Percentiles rank a stretch among this genome's conserved stretches.
Conservation (phyloP, 495 filamentous ascomycete genomes). For the Tuber calosporum region DNA sequence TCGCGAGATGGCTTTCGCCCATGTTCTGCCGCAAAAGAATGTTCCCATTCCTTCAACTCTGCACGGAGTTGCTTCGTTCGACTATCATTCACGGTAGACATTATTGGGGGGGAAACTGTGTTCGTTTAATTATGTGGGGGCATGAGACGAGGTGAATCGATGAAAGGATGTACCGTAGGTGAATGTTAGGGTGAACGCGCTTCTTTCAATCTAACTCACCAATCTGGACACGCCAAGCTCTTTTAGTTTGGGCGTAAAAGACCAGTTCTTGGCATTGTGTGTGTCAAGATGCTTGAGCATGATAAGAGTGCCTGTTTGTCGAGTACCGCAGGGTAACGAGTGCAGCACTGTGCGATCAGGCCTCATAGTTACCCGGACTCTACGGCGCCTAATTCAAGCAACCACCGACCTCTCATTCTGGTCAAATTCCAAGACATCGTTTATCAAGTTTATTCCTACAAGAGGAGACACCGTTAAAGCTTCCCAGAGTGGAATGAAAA, state of each 20-base stretch:
- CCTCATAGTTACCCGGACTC: neutral
- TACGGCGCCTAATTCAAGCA: neutral
- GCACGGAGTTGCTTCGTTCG: constrained; percentile 49
- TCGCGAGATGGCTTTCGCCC: constrained; percentile 72
- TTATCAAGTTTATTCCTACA: no score
- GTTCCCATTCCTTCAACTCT: constrained; percentile 84
- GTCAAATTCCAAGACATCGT: neutral
- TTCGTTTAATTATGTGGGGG: neutral
- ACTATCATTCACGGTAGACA: neutral
- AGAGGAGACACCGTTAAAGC: neutral
- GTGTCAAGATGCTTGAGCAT: neutral
- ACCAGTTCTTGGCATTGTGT: neutral
- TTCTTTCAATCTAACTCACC: neutral
- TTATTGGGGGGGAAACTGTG: neutral
- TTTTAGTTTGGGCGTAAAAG: neutral
- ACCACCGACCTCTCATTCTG: neutral
- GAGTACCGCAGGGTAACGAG: no score
- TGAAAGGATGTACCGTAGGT: neutral
- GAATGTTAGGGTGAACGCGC: neutral
- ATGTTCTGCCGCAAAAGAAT: constrained; percentile 60
- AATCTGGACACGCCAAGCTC: neutral
- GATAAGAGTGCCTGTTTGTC: no score
- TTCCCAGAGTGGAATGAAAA: neutral
- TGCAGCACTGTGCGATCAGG: no score
- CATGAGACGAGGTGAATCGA: neutral